Percentiles rank a stretch among this genome's conserved stretches.
Evolutionary conservation across 495 filamentous ascomycete species (phyloP).

Genomic region (Pyronema domesticum): DNA sequence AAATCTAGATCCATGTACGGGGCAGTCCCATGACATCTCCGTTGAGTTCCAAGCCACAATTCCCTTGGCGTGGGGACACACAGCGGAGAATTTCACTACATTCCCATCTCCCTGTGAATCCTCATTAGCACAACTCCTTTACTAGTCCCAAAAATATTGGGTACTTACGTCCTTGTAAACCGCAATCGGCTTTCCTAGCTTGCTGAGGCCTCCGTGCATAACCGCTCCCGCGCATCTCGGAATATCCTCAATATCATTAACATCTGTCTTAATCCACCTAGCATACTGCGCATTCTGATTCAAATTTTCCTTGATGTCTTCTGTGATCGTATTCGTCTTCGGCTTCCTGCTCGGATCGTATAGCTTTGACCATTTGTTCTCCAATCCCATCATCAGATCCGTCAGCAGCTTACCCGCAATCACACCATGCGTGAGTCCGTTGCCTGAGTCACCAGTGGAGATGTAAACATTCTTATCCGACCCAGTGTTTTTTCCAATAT

Average conservation of each 20-base stretch:
- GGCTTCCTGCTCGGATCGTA: slow-evolving; percentile 34
- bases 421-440: slow-evolving; percentile 40
- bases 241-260: slow-evolving; percentile 41
- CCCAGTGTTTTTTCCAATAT: slow-evolving; percentile 39
- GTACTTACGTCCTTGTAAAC: slow-evolving; percentile 34
- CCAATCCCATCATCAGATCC: slow-evolving; percentile 33
- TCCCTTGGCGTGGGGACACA: slow-evolving; percentile 40
- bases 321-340: slow-evolving; percentile 26
- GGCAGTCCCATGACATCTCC: slow-evolving; percentile 40
- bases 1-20: slow-evolving; percentile 39
- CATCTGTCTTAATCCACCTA: slow-evolving; percentile 36
- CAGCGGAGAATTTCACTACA: slow-evolving; percentile 32
- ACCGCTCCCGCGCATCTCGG: slow-evolving; percentile 33
- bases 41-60: slow-evolving; percentile 38
- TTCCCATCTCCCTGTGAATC: slow-evolving; percentile 28
- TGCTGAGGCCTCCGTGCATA: slow-evolving; percentile 27
- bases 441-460: slow-evolving; percentile 41
- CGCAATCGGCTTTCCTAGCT: slow-evolving; percentile 30
- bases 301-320: slow-evolving; percentile 30
- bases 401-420: slow-evolving; percentile 36
- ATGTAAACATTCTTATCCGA: slow-evolving; percentile 32
- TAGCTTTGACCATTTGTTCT: slow-evolving; percentile 33
- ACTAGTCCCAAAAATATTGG: neutral
- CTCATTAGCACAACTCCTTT: neutral
- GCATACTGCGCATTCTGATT: slow-evolving; percentile 41